Evolutionary conservation across 2,329 filamentous ascomycete species (phyloP).

Genomic region (Colletotrichum ledebouriae): DNA sequence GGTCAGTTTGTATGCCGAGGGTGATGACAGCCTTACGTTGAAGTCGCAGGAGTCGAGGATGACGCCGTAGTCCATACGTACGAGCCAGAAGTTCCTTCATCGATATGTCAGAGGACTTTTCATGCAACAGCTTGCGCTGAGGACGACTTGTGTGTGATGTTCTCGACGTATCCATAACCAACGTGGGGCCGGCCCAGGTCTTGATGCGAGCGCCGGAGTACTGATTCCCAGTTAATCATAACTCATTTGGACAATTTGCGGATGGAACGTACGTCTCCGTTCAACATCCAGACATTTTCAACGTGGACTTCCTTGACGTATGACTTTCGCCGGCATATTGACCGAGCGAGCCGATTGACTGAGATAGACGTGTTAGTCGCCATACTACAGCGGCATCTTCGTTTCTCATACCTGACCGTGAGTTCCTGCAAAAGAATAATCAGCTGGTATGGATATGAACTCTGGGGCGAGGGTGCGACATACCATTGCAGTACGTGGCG

Average conservation of each 20-base stretch:
- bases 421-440: slow-evolving; percentile 43
- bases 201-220: slow-evolving; percentile 70
- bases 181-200: slow-evolving; percentile 70
- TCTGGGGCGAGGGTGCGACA: slow-evolving; percentile 34
- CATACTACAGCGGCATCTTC: slow-evolving; percentile 41
- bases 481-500: slow-evolving; percentile 72
- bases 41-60: slow-evolving; percentile 75
- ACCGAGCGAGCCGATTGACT: slow-evolving; percentile 70
- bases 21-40: slow-evolving; percentile 34
- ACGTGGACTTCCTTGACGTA: slow-evolving; percentile 70
- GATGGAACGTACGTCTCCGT: slow-evolving; percentile 49
- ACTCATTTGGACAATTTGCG: too few species aligned
- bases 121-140: background rate
- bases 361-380: slow-evolving; percentile 54
- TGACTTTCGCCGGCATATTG: slow-evolving; percentile 67
- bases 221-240: background rate
- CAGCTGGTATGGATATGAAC: background rate
- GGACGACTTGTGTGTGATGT: slow-evolving; percentile 65
- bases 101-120: background rate
- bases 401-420: slow-evolving; percentile 21
- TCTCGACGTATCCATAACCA: slow-evolving; percentile 72
- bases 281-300: slow-evolving; percentile 70
- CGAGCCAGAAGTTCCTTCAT: slow-evolving; percentile 66
- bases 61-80: slow-evolving; percentile 69
- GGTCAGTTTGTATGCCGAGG: too few species aligned